Percentiles rank a stretch among this genome's conserved stretches.
phyloP scores from a whole-genome alignment of 192 early-diverging fungal species.

The Entophlyctis luteolus region DNA sequence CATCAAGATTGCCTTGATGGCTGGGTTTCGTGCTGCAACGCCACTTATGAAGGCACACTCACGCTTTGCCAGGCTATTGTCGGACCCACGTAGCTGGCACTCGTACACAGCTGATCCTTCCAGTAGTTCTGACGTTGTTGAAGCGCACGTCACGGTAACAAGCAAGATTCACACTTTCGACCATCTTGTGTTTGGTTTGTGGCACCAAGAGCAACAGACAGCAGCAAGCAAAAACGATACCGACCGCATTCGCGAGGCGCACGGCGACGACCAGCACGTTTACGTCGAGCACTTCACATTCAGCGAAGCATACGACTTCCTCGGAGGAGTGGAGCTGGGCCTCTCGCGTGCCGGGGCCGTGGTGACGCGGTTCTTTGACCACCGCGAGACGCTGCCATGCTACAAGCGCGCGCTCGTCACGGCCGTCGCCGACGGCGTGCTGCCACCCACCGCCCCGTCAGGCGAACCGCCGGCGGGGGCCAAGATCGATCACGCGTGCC shows the following conservation, averaged over 20 bases:
- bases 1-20: conserved; percentile 32
- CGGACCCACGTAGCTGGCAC: conserved; percentile 27
- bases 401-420: conserved; percentile 26
- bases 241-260: background rate
- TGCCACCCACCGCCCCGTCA: conserved; percentile 33
- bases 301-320: conserved; percentile 38
- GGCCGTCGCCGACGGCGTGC: conserved; percentile 9
- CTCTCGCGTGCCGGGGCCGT: conserved; percentile 13
- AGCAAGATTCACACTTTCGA: conserved; percentile 45
- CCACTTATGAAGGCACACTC: conserved; percentile 25
- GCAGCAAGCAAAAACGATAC: background rate
- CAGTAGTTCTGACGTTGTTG: conserved; percentile 31
- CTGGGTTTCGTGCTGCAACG: conserved; percentile 38
- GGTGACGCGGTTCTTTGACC: conserved; percentile 42
- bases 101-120: conserved; percentile 8
- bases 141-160: conserved; percentile 29
- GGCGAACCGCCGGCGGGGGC: conserved; percentile 14
- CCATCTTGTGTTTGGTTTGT: conserved; percentile 48
- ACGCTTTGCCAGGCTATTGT: conserved; percentile 26
- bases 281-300: conserved; percentile 47
- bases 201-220: conserved; percentile 1
- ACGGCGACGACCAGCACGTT: conserved; percentile 12
- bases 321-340: conserved; percentile 40
- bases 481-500: conserved; percentile 23
- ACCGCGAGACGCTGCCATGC: conserved; percentile 41